Conservation (phyloP, 2,329 filamentous ascomycete genomes). For the Diaporthe caulivora region DNA sequence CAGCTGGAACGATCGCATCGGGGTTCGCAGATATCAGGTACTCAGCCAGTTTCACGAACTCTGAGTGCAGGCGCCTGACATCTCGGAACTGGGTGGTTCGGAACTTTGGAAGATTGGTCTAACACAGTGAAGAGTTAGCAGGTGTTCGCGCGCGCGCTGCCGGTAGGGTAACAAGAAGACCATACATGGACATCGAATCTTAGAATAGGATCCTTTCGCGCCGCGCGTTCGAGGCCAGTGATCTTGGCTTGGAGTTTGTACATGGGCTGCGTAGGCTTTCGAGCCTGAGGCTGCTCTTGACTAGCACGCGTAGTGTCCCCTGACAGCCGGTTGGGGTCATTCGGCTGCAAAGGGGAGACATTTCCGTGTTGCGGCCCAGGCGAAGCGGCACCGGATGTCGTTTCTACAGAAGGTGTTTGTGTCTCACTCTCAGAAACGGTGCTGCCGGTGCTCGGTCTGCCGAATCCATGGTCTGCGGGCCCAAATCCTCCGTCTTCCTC, state of each 20-base stretch:
- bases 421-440: conserved; percentile 59
- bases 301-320: conserved; percentile 43
- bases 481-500: conserved; percentile 51
- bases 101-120: conserved; percentile 99
- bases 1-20: conserved; percentile 92
- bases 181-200: conserved; percentile 96
- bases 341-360: conserved; percentile 38
- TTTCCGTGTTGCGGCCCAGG: conserved; percentile 36
- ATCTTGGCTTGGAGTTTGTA: conserved; percentile 96
- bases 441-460: conserved; percentile 61
- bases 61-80: conserved; percentile 92
- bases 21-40: conserved; percentile 98
- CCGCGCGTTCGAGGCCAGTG: conserved; percentile 90
- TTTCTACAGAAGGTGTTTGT: conserved; percentile 49
- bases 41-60: conserved; percentile 96
- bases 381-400: conserved; percentile 46
- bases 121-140: conserved; percentile 40
- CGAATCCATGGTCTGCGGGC: conserved; percentile 55
- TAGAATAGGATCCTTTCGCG: conserved; percentile 94
- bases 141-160: background rate
- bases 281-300: conserved; percentile 63
- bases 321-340: conserved; percentile 43
- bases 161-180: conserved; percentile 46
- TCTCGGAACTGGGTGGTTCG: conserved; percentile 98
- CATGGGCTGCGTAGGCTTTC: conserved; percentile 71